Evolutionary conservation across 495 filamentous ascomycete species (phyloP), one percentile per base, ranked within the genome.

Genomic region (Daldinia bambusicola): DNA sequence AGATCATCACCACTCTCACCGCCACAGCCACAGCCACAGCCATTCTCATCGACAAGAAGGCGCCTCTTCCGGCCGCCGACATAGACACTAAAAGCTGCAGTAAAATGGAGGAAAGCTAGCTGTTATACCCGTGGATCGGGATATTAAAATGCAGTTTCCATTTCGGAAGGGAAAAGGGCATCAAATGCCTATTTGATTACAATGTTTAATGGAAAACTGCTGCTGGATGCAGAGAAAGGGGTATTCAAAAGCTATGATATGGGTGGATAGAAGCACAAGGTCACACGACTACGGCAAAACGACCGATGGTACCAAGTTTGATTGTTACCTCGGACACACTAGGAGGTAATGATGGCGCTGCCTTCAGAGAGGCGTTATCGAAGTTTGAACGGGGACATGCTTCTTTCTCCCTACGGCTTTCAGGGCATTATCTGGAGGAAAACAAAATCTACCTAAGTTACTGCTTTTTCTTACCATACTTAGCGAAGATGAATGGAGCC

Each of bases 21-120:
- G 78, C 60, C 82, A 81, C 36, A 81, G 79, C 50, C 79, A 75
- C 34, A 77, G 78, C 60, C 82, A 81, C 36, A 80, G 79, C 50
- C 84, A 84, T 55, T 77, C 79, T 30, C 83, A 83, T 36, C 70
- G 73, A 62, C 68, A 74, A 6, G 74, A 73, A 32, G 61, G 38
- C 38, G 55, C 59, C 18, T 69, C 76, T 57, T 76, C 77, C 18
- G 62, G 77, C 48, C 80, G 77, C 74, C 71, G 76, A 61, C 76
- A 80, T 48, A 65, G 77, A 71, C 71, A 73, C 55, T 76, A 61
- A 76, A 57, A 14, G 31, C 14, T 14, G 20, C 30, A 32, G 14
- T 5, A 48, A 52, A 38, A 66, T 7, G 52, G 36, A n/a, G 7
- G 16, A 38, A 37, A 38, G 6, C 18, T 40, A 60, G 16, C n/a